Conservation (phyloP, 495 filamentous ascomycete species). For the Haplographium delicatum region DNA sequence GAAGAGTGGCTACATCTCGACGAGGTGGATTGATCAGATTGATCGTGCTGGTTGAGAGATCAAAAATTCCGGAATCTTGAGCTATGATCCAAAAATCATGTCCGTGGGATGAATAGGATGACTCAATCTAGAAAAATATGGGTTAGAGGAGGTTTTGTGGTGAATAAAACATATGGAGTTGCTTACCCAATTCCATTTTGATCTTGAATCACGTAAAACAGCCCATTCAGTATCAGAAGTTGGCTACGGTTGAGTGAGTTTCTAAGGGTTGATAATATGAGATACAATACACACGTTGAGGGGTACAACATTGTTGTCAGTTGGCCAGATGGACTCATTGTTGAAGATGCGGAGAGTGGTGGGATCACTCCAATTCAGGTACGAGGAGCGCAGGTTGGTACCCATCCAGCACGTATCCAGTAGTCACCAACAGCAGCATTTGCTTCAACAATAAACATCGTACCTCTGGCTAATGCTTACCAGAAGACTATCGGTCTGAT, state of each 20-base stretch:
- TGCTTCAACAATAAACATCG: slow-evolving; percentile 62
- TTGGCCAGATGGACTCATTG: slow-evolving; percentile 31
- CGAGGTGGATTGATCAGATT: slow-evolving; percentile 47
- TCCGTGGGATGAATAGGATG: slow-evolving; percentile 50
- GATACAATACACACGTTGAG: slow-evolving; percentile 23
- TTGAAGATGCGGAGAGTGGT: slow-evolving; percentile 33
- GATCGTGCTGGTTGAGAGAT: slow-evolving; percentile 27
- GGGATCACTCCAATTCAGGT: slow-evolving; percentile 40
- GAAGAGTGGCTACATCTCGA: slow-evolving; percentile 54
- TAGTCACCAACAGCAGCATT: slow-evolving; percentile 47
- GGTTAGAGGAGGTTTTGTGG: slow-evolving; percentile 19
- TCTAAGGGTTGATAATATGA: too few species aligned
- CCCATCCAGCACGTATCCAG: slow-evolving; percentile 41
- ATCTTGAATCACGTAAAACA: slow-evolving; percentile 34
- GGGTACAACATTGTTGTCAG: slow-evolving; percentile 33
- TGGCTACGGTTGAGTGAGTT: slow-evolving; percentile 36
- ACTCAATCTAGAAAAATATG: slow-evolving; percentile 24
- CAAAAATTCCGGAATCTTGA: slow-evolving; percentile 34
- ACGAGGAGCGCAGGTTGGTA: slow-evolving; percentile 38
- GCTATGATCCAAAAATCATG: slow-evolving; percentile 54
- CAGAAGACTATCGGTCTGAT: slow-evolving; percentile 37
- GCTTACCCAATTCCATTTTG: slow-evolving; percentile 16
- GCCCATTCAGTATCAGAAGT: slow-evolving; percentile 26
- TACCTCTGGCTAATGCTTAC: slow-evolving; percentile 67
- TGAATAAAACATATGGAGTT: not conserved